These are phyloP conservation scores for Kwoniella sp. DNA, from an alignment of 768 basidiomycete genomes.

Conservation along the genomic window DNA sequence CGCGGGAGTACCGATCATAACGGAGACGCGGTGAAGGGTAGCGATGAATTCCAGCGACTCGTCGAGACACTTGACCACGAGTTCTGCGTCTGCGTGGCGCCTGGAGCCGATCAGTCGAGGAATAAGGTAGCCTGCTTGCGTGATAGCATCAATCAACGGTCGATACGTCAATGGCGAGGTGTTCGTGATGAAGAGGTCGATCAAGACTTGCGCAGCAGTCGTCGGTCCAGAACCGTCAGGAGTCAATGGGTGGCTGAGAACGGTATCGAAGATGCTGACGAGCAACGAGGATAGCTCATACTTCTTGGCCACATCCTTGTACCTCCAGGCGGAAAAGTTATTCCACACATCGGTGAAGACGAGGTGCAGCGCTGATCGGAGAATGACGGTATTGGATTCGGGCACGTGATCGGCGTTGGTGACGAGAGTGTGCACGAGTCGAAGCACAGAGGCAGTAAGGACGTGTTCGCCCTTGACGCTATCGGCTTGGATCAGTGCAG, in stretches of 20 bases:
- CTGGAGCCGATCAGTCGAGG: constrained; percentile 59
- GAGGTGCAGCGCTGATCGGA: constrained; percentile 67
- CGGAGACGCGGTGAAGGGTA: constrained; percentile 35
- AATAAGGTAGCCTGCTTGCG: constrained; percentile 65
- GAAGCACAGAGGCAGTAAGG: constrained; percentile 60
- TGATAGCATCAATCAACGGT: constrained; percentile 73
- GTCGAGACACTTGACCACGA: constrained; percentile 30
- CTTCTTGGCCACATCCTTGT: constrained; percentile 73
- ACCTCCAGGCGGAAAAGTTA: constrained; percentile 83
- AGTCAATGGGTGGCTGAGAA: constrained; percentile 59
- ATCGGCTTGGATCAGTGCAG: constrained; percentile 69
- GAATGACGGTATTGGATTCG: constrained; percentile 66
- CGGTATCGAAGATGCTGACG: constrained; percentile 67
- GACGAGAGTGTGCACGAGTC: constrained; percentile 68
- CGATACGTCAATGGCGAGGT: constrained; percentile 78
- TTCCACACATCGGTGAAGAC: constrained; percentile 88
- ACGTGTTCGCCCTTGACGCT: constrained; percentile 70
- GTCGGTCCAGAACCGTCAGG: constrained; percentile 15
- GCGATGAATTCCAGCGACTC: constrained; percentile 29
- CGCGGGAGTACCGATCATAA: constrained; percentile 15
- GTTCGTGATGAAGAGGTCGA: constrained; percentile 71
- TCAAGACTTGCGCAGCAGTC: constrained; percentile 56
- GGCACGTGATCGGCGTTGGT: constrained; percentile 73
- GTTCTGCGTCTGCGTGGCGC: constrained; percentile 30
- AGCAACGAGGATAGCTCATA: constrained; percentile 78